Base-by-base conservation (phyloP, 2,329 filamentous ascomycete species). In the Furcasterigmium furcatum region DNA sequence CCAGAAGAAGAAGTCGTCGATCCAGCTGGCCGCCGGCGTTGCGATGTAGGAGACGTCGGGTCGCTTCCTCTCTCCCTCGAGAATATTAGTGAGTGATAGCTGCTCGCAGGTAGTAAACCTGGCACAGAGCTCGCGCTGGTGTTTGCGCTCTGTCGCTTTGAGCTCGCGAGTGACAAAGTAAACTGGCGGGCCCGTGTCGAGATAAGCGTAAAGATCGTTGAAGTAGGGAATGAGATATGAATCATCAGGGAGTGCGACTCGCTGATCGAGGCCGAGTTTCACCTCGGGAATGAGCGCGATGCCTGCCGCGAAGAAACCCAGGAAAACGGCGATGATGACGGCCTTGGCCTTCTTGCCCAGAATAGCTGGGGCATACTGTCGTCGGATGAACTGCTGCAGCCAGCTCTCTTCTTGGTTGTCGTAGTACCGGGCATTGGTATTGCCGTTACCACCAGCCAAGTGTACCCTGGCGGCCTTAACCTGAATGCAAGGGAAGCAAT, bases 221-320 rank as follows among this genome's bases (percentile, higher is more conserved):
- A 99, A 99, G 66, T 96, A 99, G 9, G 87, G 82, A 51, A 99
- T 96, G 42, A 99, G 74, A 62, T 99, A 99, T 1, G 92, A 97
- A 58, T 89, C 91, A 52, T 88, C 88, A 0, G 94, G 94, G 47
- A 99, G 87, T 10, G 94, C 94, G 45, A 96, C 92, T 16, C 94
- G 84, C 68, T 99, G 94, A 59, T 99, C 94, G 22, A 99, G 75
- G 0, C 94, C 94, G 35, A 99, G 80, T 55, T 92, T 70, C 16
- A 99, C 83, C 52, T 85, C 80, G 0, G 94, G 95, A 14, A 97
- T 77, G 25, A 99, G 72, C 2, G 91, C 90, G 20, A 99, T 66
- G 10, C 86, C 90, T 18, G 88, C 88, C 1, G 92, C 87, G 57
- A 99, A 91, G 14, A 97, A 64, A 2, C 89, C 92, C 2, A 96